Base-by-base conservation (phyloP, 495 filamentous ascomycete species). In the Cryomyces minteri region DNA sequence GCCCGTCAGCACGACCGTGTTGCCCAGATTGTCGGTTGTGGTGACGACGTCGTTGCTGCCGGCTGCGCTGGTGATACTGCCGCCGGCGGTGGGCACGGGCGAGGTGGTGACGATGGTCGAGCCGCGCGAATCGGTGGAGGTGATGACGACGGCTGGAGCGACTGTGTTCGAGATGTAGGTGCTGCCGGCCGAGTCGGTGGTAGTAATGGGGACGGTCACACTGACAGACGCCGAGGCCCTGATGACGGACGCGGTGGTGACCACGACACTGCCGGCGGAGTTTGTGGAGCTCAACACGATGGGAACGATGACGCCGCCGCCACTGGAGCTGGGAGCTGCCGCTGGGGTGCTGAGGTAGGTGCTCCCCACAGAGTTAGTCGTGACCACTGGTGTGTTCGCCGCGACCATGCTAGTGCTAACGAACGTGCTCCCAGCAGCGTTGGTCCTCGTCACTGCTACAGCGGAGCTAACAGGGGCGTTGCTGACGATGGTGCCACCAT, bases 241-340 rank as follows among this genome's bases (percentile, higher is more conserved):
- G 48, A 58, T 44, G 7, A 42, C 47, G 18, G 32, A 50, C 49
- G n/a, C 48, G 34, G 30, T 54, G 5, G 72, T 74, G 10, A 71
- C 73, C 72, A 80, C 78, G 7, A 77, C 74, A n/a, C 70, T 58
- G 0, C 48, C 48, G 2, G 49, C 40, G 29, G 46, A 46, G 40
- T 52, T 30, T 6, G 47, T 52, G 32, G 45, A 51, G 43, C 47
- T 43, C n/a, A 30, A 3, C 33, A 46, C 43, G 44, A 33, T 28
- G 46, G 43, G 32, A 49, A 44, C 30, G 47, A 39, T 32, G 12
- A 12, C 41, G 10, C 14, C 31, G 32, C 40, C 40, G 31, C 32
- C 31, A 18, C 43, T 39, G 30, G 43, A 25, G 28, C 43, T 45
- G 43, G 32, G 7, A 11, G 11, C 34, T 38, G 12, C 34, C 12